Evolutionary conservation across 352 stramenopile species (phyloP).

Genomic region (Pilasporangium apinafurcum): DNA sequence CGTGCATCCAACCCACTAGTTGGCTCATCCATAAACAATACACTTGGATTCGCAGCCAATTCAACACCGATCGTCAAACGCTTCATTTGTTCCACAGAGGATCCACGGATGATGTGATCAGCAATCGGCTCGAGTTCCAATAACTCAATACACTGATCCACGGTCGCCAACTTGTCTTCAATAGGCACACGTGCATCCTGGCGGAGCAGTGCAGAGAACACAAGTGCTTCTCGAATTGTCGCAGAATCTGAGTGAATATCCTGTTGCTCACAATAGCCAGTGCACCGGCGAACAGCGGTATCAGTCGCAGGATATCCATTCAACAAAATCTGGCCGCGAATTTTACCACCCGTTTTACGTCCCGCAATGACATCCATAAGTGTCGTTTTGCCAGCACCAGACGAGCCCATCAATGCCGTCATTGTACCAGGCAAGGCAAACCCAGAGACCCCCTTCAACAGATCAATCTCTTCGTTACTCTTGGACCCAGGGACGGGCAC

Average conservation of each 20-base stretch:
- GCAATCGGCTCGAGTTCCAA: conserved; percentile 35
- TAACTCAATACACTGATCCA: conserved; percentile 33
- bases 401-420: conserved; percentile 48
- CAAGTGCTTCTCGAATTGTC: conserved; percentile 84
- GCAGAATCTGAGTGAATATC: conserved; percentile 83
- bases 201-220: conserved; percentile 84
- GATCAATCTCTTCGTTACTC: conserved; percentile 25
- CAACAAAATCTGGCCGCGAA: conserved; percentile 51
- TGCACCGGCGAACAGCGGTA: conserved; percentile 26
- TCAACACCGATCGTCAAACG: conserved; percentile 80
- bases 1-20: conserved; percentile 84
- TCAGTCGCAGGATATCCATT: conserved; percentile 31
- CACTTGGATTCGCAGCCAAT: conserved; percentile 68
- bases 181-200: conserved; percentile 16
- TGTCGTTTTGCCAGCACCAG: conserved; percentile 87
- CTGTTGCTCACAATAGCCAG: conserved; percentile 71
- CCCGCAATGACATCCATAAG: conserved; percentile 91
- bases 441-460: conserved; percentile 47
- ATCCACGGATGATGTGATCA: conserved; percentile 38
- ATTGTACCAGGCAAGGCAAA: conserved; percentile 32
- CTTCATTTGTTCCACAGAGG: conserved; percentile 49
- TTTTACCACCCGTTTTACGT: conserved; percentile 80
- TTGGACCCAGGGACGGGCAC: conserved; percentile 38
- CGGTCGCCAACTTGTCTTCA: conserved; percentile 25
- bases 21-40: conserved; percentile 86